Conservation (phyloP, 2,329 filamentous ascomycete species). For the Paramyrothecium sp. region DNA sequence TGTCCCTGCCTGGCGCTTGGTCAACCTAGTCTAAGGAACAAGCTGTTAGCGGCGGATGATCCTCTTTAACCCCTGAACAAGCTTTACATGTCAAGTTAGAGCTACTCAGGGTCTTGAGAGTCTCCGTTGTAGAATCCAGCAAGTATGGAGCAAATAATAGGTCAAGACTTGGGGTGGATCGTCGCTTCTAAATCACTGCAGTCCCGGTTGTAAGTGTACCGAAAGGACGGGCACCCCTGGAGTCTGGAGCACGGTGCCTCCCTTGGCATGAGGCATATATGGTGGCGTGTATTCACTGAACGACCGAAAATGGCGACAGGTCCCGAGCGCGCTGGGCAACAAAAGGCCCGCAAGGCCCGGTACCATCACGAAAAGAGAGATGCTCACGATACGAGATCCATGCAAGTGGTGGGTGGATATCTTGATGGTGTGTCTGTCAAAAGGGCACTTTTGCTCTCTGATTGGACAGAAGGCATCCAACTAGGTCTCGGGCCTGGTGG, state of each 20-base stretch:
- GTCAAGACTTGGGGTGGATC: too few species aligned
- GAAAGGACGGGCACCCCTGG: background rate
- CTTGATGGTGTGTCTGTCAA: slow-evolving; percentile 30
- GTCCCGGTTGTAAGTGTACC: background rate
- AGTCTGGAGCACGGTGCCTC: background rate
- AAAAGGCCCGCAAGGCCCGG: too few species aligned
- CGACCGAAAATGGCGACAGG: slow-evolving; percentile 13
- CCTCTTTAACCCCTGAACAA: background rate
- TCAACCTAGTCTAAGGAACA: background rate
- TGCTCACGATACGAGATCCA: slow-evolving; percentile 21
- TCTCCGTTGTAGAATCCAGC: background rate
- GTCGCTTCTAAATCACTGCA: too few species aligned
- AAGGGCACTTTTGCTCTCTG: slow-evolving; percentile 18
- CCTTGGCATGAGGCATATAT: background rate
- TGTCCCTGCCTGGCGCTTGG: background rate
- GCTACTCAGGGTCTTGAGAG: background rate
- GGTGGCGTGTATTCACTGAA: slow-evolving; percentile 5
- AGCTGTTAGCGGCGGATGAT: background rate
- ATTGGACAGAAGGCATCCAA: slow-evolving; percentile 17
- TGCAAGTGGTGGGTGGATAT: slow-evolving; percentile 28
- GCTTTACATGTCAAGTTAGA: background rate
- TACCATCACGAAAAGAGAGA: slow-evolving; percentile 12
- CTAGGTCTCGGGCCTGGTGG: slow-evolving; percentile 12
- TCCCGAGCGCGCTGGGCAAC: slow-evolving; percentile 9
- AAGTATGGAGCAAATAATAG: too few species aligned